These are phyloP conservation scores for Aspergillus novoparasiticus DNA, from an alignment of 2,329 filamentous ascomycete genomes.

Conservation along the genomic window DNA sequence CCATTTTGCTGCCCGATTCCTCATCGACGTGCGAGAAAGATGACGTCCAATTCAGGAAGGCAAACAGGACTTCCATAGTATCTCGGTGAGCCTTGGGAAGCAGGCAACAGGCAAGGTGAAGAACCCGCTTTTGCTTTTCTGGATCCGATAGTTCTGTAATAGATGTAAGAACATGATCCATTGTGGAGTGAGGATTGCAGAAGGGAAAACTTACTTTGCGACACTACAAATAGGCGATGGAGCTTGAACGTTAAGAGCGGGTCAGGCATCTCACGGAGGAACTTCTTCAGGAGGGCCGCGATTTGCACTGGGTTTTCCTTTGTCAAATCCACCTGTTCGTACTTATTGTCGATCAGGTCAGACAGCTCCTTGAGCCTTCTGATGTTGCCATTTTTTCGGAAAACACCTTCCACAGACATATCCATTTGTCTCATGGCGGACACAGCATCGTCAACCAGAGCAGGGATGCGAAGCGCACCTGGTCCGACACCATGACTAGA, in stretches of 20 bases:
- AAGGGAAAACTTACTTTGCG: constrained; percentile 64
- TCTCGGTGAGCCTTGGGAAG: constrained; percentile 91
- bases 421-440: constrained; percentile 98
- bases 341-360: constrained; percentile 82
- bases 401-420: constrained; percentile 96
- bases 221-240: constrained; percentile 84
- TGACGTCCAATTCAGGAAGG: constrained; percentile 95
- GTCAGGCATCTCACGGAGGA: constrained; percentile 90
- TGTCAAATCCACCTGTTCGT: constrained; percentile 81
- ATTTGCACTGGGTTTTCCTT: constrained; percentile 91
- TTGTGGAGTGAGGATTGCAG: constrained; percentile 4
- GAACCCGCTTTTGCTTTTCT: constrained; percentile 77
- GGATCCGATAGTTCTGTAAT: constrained; percentile 71
- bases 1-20: constrained; percentile 97
- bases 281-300: constrained; percentile 91
- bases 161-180: constrained; percentile 2
- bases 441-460: constrained; percentile 92
- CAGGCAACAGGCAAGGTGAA: constrained; percentile 90
- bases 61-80: constrained; percentile 91
- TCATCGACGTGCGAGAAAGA: constrained; percentile 98
- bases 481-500: constrained; percentile 97
- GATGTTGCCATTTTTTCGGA: constrained; percentile 99
- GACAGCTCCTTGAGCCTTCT: constrained; percentile 85
- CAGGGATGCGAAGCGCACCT: constrained; percentile 84
- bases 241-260: constrained; percentile 94